phyloP scores from a whole-genome alignment of 176 grass and related monocot species.

The Triticum monococcum region DNA sequence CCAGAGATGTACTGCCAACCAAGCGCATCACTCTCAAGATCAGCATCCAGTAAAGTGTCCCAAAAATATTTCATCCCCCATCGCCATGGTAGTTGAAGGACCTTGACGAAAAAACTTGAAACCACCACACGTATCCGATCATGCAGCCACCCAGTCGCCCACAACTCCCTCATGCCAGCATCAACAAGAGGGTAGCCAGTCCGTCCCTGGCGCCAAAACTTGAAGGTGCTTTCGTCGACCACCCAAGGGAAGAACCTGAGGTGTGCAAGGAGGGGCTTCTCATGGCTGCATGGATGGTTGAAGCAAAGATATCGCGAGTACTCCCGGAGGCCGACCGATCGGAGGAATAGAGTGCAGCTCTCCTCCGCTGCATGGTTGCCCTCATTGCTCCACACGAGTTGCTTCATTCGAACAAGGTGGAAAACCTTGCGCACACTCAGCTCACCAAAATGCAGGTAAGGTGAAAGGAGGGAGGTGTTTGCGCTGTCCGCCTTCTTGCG shows the following conservation, averaged over 20 bases:
- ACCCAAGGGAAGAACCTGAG: constrained; percentile 94
- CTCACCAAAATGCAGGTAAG: constrained; percentile 88
- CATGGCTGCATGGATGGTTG: constrained; percentile 91
- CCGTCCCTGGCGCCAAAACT: constrained; percentile 88
- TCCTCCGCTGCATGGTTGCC: constrained; percentile 74
- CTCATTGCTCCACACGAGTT: constrained; percentile 86
- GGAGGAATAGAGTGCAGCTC: constrained; percentile 83
- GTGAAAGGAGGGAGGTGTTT: constrained; percentile 85
- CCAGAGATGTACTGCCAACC: constrained; percentile 99
- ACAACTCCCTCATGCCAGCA: constrained; percentile 95
- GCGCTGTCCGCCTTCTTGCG: constrained; percentile 86
- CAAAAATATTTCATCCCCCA: constrained; percentile 99
- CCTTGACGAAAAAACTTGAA: constrained; percentile 94
- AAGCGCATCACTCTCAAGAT: constrained; percentile 97
- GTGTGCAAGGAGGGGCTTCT: constrained; percentile 77
- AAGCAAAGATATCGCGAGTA: constrained; percentile 91
- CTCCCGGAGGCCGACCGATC: constrained; percentile 82
- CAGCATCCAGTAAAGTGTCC: constrained; percentile 96
- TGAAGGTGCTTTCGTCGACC: constrained; percentile 70
- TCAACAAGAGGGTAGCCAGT: constrained; percentile 96
- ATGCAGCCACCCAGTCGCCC: constrained; percentile 96
- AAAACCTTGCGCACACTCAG: constrained; percentile 98
- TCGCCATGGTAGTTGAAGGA: constrained; percentile 90
- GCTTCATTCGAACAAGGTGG: constrained; percentile 91
- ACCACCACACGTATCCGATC: constrained; percentile 95